Evolutionary conservation across 306 rosid genomes (phyloP).

Genomic region (Vigna nakashimae): DNA sequence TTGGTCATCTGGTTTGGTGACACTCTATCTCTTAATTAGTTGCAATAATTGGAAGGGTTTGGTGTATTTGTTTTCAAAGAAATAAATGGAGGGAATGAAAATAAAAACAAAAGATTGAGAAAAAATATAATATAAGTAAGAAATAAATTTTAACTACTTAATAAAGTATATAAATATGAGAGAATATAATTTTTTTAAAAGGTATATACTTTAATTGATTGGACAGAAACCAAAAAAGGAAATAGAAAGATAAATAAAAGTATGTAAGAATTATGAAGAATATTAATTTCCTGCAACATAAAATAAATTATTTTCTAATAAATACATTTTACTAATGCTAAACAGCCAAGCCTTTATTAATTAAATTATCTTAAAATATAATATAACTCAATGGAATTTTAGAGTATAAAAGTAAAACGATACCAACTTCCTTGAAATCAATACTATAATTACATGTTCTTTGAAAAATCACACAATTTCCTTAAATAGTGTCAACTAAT

Average conservation of each 20-base stretch:
- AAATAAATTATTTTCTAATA: not conserved
- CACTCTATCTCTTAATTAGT: not conserved
- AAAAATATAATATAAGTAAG: no score
- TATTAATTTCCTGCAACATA: not conserved
- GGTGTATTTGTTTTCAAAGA: no score
- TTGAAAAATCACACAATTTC: not conserved
- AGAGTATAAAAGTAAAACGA: not conserved
- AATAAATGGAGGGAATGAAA: no score
- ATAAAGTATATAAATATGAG: no score
- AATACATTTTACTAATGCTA: no score
- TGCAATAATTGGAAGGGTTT: not conserved
- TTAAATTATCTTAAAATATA: not conserved
- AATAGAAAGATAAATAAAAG: no score
- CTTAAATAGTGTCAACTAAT: not conserved
- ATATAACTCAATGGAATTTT: not conserved
- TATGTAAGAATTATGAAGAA: no score
- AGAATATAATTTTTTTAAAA: no score
- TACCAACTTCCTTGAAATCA: not conserved
- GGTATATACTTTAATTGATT: no score
- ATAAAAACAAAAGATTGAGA: no score
- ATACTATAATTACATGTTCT: not conserved
- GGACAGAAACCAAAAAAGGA: no score
- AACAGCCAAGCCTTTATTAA: not conserved
- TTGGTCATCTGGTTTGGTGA: not conserved
- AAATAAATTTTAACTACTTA: no score